Percentiles rank a stretch among this genome's conserved stretches.
Conservation (phyloP, 495 filamentous ascomycete genomes). For the Trichoderma orchidacearum region DNA sequence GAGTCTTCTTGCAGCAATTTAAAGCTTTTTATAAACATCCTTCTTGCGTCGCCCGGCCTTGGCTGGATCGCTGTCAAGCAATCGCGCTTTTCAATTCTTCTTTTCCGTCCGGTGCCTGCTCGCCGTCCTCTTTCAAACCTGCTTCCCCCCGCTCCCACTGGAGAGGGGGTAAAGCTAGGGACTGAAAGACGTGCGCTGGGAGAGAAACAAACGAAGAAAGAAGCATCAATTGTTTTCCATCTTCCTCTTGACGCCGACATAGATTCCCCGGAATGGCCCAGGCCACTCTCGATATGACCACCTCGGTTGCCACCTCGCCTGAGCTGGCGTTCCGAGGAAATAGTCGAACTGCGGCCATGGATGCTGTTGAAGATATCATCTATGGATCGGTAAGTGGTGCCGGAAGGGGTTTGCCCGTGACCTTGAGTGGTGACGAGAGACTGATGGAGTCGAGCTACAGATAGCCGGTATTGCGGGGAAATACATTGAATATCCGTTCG, state of each 20-base stretch:
- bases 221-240: neutral
- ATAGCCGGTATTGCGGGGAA: slow-evolving; percentile 84
- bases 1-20: neutral
- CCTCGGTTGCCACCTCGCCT: neutral
- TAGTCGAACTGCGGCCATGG: slow-evolving; percentile 34
- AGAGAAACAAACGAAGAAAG: neutral
- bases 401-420: neutral
- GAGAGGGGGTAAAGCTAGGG: slow-evolving; percentile 1
- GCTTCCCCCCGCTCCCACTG: neutral
- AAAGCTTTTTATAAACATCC: neutral
- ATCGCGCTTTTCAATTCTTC: neutral
- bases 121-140: neutral
- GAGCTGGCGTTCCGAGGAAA: neutral
- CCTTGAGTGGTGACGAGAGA: neutral
- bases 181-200: neutral
- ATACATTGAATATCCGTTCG: slow-evolving; percentile 94
- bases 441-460: slow-evolving; percentile 22
- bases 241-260: neutral
- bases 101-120: neutral
- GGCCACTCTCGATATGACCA: neutral
- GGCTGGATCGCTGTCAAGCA: neutral
- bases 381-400: slow-evolving; percentile 64
- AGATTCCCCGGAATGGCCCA: neutral
- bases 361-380: slow-evolving; percentile 65
- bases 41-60: neutral